Conservation (phyloP, 1,284 basidiomycete genomes). For the Puccinia horiana region DNA sequence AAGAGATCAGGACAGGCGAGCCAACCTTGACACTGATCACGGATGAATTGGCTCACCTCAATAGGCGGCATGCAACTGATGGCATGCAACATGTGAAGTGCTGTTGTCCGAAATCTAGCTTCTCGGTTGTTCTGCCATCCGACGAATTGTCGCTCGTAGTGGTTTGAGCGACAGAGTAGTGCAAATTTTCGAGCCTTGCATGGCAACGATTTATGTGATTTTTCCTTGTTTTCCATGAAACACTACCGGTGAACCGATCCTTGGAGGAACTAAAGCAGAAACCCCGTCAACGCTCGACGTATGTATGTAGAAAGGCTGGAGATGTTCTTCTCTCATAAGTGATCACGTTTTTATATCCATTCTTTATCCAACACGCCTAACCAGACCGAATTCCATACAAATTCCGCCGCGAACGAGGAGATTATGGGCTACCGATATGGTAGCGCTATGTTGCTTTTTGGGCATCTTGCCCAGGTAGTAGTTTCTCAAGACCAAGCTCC, state of each 20-base stretch:
- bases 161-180: too few species aligned
- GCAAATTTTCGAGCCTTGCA: neutral
- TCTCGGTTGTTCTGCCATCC: constrained; percentile 8
- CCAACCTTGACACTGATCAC: neutral
- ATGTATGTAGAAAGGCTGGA: neutral
- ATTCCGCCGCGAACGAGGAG: neutral
- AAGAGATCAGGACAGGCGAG: neutral
- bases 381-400: neutral
- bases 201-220: neutral
- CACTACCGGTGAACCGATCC: neutral
- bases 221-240: neutral
- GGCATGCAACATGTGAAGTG: too few species aligned
- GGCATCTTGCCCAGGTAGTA: constrained; percentile 4
- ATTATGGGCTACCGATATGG: neutral
- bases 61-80: neutral
- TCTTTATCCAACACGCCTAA: neutral
- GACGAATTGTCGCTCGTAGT: neutral
- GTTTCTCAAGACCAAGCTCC: constrained; percentile 17
- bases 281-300: neutral
- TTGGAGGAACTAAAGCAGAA: neutral
- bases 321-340: neutral
- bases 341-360: neutral
- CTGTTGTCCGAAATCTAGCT: neutral
- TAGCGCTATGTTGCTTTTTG: neutral
- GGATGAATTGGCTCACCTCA: neutral